phyloP scores from a whole-genome alignment of 176 grass and related monocot genomes.

The Bromus sterilis region DNA sequence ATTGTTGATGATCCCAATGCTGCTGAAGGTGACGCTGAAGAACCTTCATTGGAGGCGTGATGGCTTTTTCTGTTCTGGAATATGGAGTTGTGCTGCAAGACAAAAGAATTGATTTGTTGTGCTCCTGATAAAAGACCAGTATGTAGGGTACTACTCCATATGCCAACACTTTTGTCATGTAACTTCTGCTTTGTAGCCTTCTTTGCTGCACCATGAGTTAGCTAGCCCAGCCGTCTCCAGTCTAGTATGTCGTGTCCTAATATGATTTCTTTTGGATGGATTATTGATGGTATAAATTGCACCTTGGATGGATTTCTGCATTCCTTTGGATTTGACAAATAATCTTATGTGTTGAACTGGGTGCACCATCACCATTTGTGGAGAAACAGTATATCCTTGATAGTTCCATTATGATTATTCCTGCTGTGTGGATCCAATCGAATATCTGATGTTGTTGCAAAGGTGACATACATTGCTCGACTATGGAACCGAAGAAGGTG shows the following conservation, averaged over 20 bases:
- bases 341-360: no score
- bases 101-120: conserved; percentile 12
- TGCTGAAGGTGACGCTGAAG: conserved; percentile 25
- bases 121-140: background rate
- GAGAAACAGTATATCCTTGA: no score
- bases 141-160: background rate
- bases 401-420: no score
- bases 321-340: no score
- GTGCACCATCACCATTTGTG: no score
- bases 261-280: no score
- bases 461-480: no score
- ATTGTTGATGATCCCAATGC: conserved; percentile 20
- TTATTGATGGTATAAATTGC: no score
- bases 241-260: background rate
- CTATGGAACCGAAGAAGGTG: no score
- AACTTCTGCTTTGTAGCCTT: background rate
- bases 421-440: no score
- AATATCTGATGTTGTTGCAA: no score
- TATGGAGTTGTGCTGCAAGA: conserved; percentile 10
- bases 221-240: background rate
- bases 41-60: background rate
- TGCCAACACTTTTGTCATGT: background rate
- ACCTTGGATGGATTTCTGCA: no score
- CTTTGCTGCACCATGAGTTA: background rate
- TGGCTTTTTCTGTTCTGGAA: background rate